Percentiles rank a stretch among this genome's conserved stretches.
Conservation (phyloP, 768 basidiomycete genomes). For the Pholiota molesta region DNA sequence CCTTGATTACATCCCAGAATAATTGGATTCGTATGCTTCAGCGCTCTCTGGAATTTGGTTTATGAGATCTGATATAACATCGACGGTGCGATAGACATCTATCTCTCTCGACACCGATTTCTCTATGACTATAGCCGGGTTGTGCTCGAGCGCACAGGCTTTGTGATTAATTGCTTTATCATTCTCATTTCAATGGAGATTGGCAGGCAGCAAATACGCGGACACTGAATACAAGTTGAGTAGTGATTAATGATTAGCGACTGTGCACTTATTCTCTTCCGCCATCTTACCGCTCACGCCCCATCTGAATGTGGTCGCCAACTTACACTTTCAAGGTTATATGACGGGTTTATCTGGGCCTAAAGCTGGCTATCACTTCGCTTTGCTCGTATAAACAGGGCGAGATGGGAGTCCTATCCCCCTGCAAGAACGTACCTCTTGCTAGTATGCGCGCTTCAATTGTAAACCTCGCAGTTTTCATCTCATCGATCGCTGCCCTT, state of each 20-base stretch:
- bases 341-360: not conserved
- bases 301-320: not conserved
- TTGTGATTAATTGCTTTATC: too few species aligned
- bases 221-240: not conserved
- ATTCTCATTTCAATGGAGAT: too few species aligned
- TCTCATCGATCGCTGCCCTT: slow-evolving; percentile 9
- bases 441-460: slow-evolving; percentile 10
- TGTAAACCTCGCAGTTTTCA: slow-evolving; percentile 11
- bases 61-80: too few species aligned
- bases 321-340: not conserved
- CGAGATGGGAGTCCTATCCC: not conserved
- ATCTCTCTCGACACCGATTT: too few species aligned
- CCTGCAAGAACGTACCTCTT: not conserved
- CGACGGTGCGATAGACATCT: too few species aligned
- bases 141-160: too few species aligned
- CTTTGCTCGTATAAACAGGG: not conserved
- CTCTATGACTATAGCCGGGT: too few species aligned
- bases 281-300: not conserved
- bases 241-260: not conserved
- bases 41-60: not conserved
- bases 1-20: not conserved
- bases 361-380: not conserved
- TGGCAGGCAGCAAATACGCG: not conserved
- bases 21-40: not conserved
- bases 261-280: not conserved